Percentiles rank a stretch among this genome's conserved stretches.
phyloP scores from a whole-genome alignment of 345 rosid species.

The Arabidopsis suecica region DNA sequence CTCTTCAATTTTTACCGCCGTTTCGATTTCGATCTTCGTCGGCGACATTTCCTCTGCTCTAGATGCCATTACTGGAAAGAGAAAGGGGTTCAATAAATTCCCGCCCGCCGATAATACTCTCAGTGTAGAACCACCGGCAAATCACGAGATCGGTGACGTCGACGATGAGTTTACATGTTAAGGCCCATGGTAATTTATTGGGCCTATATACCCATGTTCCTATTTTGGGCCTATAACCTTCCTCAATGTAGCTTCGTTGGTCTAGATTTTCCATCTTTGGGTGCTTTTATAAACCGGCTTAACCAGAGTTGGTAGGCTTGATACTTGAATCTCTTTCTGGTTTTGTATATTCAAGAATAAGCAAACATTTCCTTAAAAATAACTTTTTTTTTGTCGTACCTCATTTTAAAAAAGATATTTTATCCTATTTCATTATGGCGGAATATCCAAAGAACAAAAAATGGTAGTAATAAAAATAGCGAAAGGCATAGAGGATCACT shows the following conservation, averaged over 20 bases:
- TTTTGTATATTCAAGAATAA: background rate
- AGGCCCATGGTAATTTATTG: background rate
- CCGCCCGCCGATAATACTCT: constrained; percentile 39
- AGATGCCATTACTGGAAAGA: constrained; percentile 41
- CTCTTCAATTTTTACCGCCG: constrained; percentile 31
- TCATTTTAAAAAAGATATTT: too few species aligned
- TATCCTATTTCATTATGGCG: constrained; percentile 18
- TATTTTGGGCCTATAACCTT: background rate
- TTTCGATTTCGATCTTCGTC: constrained; percentile 34
- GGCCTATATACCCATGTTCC: background rate
- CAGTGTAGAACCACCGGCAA: background rate
- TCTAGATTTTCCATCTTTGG: too few species aligned
- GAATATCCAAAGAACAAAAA: constrained; percentile 42
- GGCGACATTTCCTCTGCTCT: constrained; percentile 34
- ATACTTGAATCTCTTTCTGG: background rate
- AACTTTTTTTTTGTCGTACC: too few species aligned
- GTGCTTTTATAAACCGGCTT: background rate
- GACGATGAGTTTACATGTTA: background rate
- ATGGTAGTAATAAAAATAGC: constrained; percentile 16
- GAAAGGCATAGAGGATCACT: constrained; percentile 47
- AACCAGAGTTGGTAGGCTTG: constrained; percentile 1
- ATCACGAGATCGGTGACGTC: constrained; percentile 19
- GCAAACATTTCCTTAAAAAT: too few species aligned
- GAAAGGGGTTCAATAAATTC: constrained; percentile 11
- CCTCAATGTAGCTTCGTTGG: too few species aligned